A percentile compares a stretch with the other conserved stretches of the same genome.
phyloP scores from a whole-genome alignment of 2,329 filamentous ascomycete genomes.

The Sclerotinia minor region DNA sequence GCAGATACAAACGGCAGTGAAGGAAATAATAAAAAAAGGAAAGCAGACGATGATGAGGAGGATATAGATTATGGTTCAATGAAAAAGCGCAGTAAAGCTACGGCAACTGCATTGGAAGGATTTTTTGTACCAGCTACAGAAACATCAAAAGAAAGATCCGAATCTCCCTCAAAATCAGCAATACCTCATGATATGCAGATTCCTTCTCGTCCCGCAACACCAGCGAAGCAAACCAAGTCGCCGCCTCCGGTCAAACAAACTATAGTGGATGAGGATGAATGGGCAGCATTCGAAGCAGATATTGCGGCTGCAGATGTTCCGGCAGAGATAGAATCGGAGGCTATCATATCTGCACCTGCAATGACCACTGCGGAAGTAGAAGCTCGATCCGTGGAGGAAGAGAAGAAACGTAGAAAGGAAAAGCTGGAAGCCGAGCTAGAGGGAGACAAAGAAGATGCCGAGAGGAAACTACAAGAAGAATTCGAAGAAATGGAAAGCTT shows the following conservation, averaged over 20 bases:
- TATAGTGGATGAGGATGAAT: slow-evolving; percentile 73
- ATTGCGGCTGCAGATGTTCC: slow-evolving; percentile 55
- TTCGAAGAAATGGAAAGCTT: slow-evolving; percentile 82
- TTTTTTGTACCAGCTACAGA: slow-evolving; percentile 39
- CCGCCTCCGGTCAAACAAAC: slow-evolving; percentile 44
- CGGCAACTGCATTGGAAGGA: slow-evolving; percentile 41
- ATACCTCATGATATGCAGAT: slow-evolving; percentile 56
- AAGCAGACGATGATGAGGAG: slow-evolving; percentile 45
- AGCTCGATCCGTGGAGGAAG: slow-evolving; percentile 52
- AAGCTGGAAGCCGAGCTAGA: slow-evolving; percentile 57
- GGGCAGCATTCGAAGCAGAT: slow-evolving; percentile 85
- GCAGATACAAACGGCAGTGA: slow-evolving; percentile 13
- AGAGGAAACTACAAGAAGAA: slow-evolving; percentile 70
- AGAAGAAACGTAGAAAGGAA: slow-evolving; percentile 50
- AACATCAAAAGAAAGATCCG: not conserved
- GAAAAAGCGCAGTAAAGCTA: slow-evolving; percentile 48
- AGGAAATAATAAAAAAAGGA: slow-evolving; percentile 52
- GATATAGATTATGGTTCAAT: slow-evolving; percentile 44
- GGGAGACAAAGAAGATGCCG: slow-evolving; percentile 75
- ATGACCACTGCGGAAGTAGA: slow-evolving; percentile 64
- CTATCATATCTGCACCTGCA: slow-evolving; percentile 68
- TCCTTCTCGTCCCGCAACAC: slow-evolving; percentile 63
- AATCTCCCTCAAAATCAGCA: slow-evolving; percentile 17
- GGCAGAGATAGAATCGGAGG: slow-evolving; percentile 44
- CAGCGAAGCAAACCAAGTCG: slow-evolving; percentile 46